phyloP scores from a whole-genome alignment of 306 rosid genomes.

The Prunus padus region DNA sequence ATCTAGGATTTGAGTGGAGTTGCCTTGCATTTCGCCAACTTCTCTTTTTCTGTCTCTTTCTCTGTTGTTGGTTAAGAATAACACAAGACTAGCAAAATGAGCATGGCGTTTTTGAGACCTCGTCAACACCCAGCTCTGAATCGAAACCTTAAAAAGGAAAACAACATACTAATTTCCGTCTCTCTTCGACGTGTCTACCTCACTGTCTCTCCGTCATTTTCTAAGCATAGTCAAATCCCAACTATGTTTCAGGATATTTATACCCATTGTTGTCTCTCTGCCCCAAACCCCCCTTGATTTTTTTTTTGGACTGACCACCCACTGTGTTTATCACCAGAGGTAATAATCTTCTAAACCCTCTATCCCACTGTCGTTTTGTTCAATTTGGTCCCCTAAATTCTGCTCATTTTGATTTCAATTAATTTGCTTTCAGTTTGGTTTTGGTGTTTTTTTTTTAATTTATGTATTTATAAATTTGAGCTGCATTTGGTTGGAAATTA shows the following conservation, averaged over 20 bases:
- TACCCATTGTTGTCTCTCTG: slow-evolving; percentile 24
- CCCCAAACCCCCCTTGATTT: background rate
- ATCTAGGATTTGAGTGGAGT: slow-evolving; percentile 22
- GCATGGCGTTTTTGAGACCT: slow-evolving; percentile 26
- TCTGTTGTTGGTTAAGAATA: background rate
- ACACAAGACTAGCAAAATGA: background rate
- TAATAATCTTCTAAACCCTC: slow-evolving; percentile 1
- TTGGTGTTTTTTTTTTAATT: background rate
- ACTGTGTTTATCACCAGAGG: slow-evolving; percentile 33
- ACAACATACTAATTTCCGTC: background rate
- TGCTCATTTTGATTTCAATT: background rate
- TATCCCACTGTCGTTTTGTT: background rate
- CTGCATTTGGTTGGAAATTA: background rate
- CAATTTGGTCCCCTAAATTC: background rate
- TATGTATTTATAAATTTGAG: background rate
- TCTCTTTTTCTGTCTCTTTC: too few species aligned
- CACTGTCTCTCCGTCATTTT: slow-evolving; percentile 31
- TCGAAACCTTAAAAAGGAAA: slow-evolving; percentile 4
- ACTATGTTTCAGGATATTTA: slow-evolving; percentile 23
- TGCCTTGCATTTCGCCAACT: slow-evolving; percentile 25
- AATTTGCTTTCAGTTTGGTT: background rate
- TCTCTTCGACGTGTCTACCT: slow-evolving; percentile 13
- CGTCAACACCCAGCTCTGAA: slow-evolving; percentile 35
- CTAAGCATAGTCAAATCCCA: slow-evolving; percentile 26
- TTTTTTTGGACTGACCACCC: slow-evolving; percentile 7